These are phyloP conservation scores for Xanthoconium purpureum DNA, from an alignment of 768 basidiomycete genomes.

Conservation along the genomic window DNA sequence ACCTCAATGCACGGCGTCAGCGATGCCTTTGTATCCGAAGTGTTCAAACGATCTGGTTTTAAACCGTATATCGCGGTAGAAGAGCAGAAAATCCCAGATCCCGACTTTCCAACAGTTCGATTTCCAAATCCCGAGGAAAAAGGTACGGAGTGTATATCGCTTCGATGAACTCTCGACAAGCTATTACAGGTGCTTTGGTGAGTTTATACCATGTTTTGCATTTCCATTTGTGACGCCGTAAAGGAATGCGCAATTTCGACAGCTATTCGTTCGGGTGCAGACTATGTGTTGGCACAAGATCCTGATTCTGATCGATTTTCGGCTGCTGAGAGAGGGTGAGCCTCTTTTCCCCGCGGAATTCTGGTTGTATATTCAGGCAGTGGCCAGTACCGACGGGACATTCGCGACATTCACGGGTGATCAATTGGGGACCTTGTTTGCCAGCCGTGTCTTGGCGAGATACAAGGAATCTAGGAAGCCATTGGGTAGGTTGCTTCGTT, in stretches of 20 bases:
- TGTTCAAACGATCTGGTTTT: slow-evolving; percentile 61
- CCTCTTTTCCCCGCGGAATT: not conserved
- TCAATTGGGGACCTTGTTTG: slow-evolving; percentile 67
- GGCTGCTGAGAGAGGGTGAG: slow-evolving; percentile 67
- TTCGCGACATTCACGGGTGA: slow-evolving; percentile 84
- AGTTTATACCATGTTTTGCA: slow-evolving; percentile 7
- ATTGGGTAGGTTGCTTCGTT: slow-evolving; percentile 32
- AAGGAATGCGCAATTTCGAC: slow-evolving; percentile 71
- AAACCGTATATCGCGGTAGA: slow-evolving; percentile 55
- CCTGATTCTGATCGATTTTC: slow-evolving; percentile 85
- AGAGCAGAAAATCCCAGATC: slow-evolving; percentile 72
- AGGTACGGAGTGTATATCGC: slow-evolving; percentile 40
- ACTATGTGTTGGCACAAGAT: slow-evolving; percentile 82
- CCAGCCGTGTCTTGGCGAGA: slow-evolving; percentile 40
- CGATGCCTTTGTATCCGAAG: slow-evolving; percentile 55
- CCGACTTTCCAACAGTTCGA: slow-evolving; percentile 78
- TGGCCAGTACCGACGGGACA: slow-evolving; percentile 36
- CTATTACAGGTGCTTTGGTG: slow-evolving; percentile 48
- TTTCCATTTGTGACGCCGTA: slow-evolving; percentile 1
- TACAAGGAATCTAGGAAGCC: slow-evolving; percentile 48
- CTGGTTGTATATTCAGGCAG: slow-evolving; percentile 1
- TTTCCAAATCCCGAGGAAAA: slow-evolving; percentile 93
- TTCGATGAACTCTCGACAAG: slow-evolving; percentile 2
- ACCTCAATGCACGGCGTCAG: slow-evolving; percentile 93
- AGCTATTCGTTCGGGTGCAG: slow-evolving; percentile 50